Conservation (phyloP, 768 basidiomycete genomes). For the Tylopilus balloui region DNA sequence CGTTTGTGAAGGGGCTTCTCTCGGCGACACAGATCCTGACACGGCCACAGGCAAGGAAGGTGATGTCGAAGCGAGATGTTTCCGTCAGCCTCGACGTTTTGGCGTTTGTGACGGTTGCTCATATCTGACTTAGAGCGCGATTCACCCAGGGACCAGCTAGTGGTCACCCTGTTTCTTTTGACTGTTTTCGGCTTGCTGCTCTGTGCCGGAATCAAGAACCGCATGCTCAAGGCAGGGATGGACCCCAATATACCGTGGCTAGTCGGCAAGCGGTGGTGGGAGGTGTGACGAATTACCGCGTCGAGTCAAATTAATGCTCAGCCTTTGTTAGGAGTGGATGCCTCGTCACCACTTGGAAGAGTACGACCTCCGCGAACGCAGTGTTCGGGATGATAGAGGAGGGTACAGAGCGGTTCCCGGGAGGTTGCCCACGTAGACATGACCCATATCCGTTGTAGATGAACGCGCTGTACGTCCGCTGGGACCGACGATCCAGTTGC, state of each 20-base stretch:
- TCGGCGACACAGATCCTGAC: conserved; percentile 88
- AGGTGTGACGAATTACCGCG: conserved; percentile 46
- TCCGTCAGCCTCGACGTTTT: conserved; percentile 61
- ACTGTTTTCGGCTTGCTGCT: conserved; percentile 83
- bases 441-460: background rate
- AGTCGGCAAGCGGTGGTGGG: conserved; percentile 74
- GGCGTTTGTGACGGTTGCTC: conserved; percentile 27
- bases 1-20: conserved; percentile 74
- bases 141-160: conserved; percentile 91
- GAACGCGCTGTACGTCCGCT: background rate
- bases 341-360: conserved; percentile 53
- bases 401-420: conserved; percentile 45
- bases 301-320: conserved; percentile 18
- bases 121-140: conserved; percentile 66
- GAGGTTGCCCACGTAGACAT: conserved; percentile 21
- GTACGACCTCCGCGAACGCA: conserved; percentile 42
- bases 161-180: conserved; percentile 86
- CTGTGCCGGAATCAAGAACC: conserved; percentile 77
- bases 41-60: conserved; percentile 94
- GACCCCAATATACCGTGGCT: conserved; percentile 61
- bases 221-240: conserved; percentile 76
- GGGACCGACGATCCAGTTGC: background rate
- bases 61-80: conserved; percentile 93
- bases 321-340: conserved; percentile 30
- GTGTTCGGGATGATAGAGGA: conserved; percentile 31